These are phyloP conservation scores for Pythium phragmitis DNA, from an alignment of 352 stramenopile genomes.

Conservation along the genomic window DNA sequence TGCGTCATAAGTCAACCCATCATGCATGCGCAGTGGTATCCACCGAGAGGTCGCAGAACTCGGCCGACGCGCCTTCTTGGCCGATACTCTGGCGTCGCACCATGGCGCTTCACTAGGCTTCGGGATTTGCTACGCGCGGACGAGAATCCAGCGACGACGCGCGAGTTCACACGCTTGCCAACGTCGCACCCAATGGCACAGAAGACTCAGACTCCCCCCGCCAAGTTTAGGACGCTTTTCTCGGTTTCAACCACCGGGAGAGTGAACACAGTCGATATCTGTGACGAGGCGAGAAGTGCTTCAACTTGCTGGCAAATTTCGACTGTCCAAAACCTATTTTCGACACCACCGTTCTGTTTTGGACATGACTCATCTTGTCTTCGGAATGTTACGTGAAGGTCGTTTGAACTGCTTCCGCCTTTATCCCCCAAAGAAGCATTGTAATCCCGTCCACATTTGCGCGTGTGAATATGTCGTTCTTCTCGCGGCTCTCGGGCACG, in stretches of 20 bases:
- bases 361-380: no score
- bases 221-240: not conserved
- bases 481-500: constrained; percentile 44
- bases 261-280: not conserved
- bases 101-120: constrained; percentile 4
- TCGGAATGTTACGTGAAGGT: constrained; percentile 24
- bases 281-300: not conserved
- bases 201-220: not conserved
- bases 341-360: not conserved
- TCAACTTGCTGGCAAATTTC: constrained; percentile 12
- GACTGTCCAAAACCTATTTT: constrained; percentile 1
- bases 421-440: not conserved
- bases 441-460: not conserved
- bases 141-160: not conserved
- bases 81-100: constrained; percentile 43
- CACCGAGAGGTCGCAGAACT: constrained; percentile 70
- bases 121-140: not conserved
- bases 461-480: constrained; percentile 42
- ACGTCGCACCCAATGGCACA: not conserved
- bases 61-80: constrained; percentile 55
- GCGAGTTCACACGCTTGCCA: not conserved
- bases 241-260: no score
- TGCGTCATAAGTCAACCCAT: not conserved
- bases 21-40: not conserved
- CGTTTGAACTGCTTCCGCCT: constrained; percentile 1